Percentiles rank a stretch among this genome's conserved stretches.
These are phyloP conservation scores for Zygosaccharomyces rouxii DNA, from an alignment of 805 yeast genomes.

Conservation along the genomic window DNA sequence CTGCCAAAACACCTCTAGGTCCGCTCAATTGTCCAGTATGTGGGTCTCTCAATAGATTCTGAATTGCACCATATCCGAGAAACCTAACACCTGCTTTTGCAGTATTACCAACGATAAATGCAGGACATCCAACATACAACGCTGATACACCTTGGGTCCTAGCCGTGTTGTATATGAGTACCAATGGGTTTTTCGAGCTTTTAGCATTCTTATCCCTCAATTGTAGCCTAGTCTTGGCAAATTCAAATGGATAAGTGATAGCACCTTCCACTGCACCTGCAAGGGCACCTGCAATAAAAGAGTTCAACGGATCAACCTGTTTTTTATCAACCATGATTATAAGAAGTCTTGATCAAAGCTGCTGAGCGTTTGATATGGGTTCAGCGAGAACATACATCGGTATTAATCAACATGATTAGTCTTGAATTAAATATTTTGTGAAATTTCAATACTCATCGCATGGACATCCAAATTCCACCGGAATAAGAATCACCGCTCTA, in stretches of 20 bases:
- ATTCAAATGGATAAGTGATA: constrained; percentile 92
- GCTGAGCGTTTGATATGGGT: not conserved
- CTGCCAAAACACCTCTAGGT: constrained; percentile 89
- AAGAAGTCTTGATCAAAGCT: not conserved
- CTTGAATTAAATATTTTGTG: constrained; percentile 2
- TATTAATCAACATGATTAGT: not conserved
- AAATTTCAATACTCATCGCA: constrained; percentile 5
- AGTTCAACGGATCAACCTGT: constrained; percentile 65
- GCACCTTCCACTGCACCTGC: constrained; percentile 97
- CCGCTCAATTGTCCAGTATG: constrained; percentile 80
- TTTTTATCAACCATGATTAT: constrained; percentile 18
- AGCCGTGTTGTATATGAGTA: constrained; percentile 69
- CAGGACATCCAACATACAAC: constrained; percentile 92
- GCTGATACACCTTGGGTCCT: constrained; percentile 73
- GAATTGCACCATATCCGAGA: constrained; percentile 86
- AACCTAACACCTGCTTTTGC: constrained; percentile 95
- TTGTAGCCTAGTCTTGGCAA: constrained; percentile 91
- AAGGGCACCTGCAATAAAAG: constrained; percentile 90
- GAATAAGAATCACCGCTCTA: not conserved
- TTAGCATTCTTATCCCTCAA: constrained; percentile 61
- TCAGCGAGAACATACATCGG: not conserved
- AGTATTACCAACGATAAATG: constrained; percentile 92
- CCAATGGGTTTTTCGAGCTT: constrained; percentile 78
- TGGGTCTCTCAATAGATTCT: constrained; percentile 68
- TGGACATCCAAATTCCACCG: constrained; percentile 4